Conservation (phyloP, 2,329 filamentous ascomycete genomes). For the Ophiostoma montium region DNA sequence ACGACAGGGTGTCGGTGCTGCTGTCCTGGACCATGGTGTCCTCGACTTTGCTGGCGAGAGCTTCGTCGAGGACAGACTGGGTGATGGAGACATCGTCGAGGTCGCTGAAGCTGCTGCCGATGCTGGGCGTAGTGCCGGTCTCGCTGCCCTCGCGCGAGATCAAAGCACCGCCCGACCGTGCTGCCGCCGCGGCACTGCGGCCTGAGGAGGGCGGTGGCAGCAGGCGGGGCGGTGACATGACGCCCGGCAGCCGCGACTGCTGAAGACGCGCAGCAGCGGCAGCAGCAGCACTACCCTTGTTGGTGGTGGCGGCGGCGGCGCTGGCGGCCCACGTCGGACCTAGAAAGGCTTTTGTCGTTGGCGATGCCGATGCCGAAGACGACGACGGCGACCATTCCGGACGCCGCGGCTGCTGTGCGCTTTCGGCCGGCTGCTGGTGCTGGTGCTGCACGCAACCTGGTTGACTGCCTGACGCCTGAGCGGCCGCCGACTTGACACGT, state of each 20-base stretch:
- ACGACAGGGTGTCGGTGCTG: constrained; percentile 6
- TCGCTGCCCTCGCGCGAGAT: constrained; percentile 48
- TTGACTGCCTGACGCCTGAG: too few species aligned
- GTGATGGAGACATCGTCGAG: constrained; percentile 37
- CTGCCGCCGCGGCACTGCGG: constrained; percentile 40
- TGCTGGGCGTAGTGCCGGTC: constrained; percentile 49
- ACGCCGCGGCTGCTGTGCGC: not conserved
- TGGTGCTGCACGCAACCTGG: not conserved
- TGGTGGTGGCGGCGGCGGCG: not conserved
- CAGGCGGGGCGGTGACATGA: constrained; percentile 38
- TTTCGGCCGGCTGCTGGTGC: not conserved
- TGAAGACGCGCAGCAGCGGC: constrained; percentile 7
- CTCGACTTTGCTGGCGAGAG: constrained; percentile 13
- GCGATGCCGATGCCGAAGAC: constrained; percentile 8
- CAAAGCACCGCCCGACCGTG: not conserved
- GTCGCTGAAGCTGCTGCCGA: constrained; percentile 79
- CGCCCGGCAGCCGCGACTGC: constrained; percentile 13
- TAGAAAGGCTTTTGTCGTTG: constrained; percentile 4
- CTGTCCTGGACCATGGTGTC: constrained; percentile 6
- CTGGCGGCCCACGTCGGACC: not conserved
- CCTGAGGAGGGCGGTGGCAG: constrained; percentile 24
- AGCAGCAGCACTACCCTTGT: constrained; percentile 13
- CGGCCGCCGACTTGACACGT: constrained; percentile 25
- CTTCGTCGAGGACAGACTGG: constrained; percentile 14
- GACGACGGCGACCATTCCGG: not conserved